These are phyloP conservation scores for Suhomyces kunorum DNA, from an alignment of 1,139 yeast genomes.

Conservation along the genomic window DNA sequence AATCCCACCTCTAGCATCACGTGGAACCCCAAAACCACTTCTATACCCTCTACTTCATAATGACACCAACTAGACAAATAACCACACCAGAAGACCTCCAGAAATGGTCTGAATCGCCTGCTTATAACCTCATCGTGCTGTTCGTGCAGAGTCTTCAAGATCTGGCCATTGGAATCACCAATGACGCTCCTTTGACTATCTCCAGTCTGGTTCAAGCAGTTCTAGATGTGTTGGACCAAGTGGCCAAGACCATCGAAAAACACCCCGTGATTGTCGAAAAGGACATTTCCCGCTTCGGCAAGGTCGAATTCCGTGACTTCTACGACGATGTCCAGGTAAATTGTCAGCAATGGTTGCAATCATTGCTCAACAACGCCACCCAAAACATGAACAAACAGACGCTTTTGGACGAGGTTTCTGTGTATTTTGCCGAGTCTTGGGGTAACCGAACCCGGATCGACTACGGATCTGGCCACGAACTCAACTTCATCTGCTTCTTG, in stretches of 20 bases:
- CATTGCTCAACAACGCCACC: background rate
- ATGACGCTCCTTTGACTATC: constrained; percentile 41
- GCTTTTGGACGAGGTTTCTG: constrained; percentile 39
- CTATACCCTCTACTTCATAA: background rate
- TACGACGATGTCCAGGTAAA: constrained; percentile 60
- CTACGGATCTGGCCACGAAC: constrained; percentile 96
- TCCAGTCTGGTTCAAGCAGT: constrained; percentile 31
- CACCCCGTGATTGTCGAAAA: constrained; percentile 73
- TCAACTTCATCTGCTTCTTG: constrained; percentile 76
- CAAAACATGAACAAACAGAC: background rate
- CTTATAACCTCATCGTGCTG: constrained; percentile 50
- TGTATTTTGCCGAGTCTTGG: constrained; percentile 71
- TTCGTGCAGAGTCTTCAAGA: constrained; percentile 63
- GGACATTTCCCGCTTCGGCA: constrained; percentile 83
- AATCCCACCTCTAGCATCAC: no score
- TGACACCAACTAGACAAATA: constrained; percentile 54
- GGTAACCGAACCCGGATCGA: constrained; percentile 87
- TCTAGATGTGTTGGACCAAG: constrained; percentile 43
- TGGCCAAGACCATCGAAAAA: constrained; percentile 45
- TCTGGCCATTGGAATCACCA: constrained; percentile 67
- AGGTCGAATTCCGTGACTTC: constrained; percentile 81
- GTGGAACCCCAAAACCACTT: background rate
- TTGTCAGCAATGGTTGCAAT: constrained; percentile 27
- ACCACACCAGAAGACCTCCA: constrained; percentile 61
- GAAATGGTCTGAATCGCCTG: constrained; percentile 57